Percentiles rank a stretch among this genome's conserved stretches.
Evolutionary conservation across 2,329 filamentous ascomycete species (phyloP).

Genomic region (Elsinoe necatrix): DNA sequence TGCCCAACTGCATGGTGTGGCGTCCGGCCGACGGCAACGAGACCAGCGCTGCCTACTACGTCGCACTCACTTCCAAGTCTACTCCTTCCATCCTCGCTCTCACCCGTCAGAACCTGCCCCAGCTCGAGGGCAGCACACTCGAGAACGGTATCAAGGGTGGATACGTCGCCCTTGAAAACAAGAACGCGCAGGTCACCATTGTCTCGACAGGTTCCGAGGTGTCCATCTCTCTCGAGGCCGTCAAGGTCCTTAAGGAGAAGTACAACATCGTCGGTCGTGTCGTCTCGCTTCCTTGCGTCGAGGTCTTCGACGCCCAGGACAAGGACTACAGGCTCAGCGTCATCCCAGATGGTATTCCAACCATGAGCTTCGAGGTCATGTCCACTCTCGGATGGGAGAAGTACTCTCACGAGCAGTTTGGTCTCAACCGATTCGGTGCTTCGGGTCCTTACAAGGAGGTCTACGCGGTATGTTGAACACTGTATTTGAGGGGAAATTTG

Average conservation of each 20-base stretch:
- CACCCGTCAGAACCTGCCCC: conserved; percentile 95
- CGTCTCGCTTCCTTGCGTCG: conserved; percentile 92
- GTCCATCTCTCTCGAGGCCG: conserved; percentile 82
- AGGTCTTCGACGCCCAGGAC: conserved; percentile 87
- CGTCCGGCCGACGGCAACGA: conserved; percentile 97
- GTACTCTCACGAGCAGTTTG: conserved; percentile 99
- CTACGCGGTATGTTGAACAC: conserved; percentile 57
- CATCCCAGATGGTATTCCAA: conserved; percentile 86
- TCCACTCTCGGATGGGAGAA: conserved; percentile 97
- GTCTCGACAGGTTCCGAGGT: conserved; percentile 96
- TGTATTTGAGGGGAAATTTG: background rate
- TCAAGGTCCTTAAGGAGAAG: conserved; percentile 83
- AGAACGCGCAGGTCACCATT: conserved; percentile 78
- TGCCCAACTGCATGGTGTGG: conserved; percentile 99
- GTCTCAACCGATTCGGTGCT: conserved; percentile 97
- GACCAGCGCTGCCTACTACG: conserved; percentile 95
- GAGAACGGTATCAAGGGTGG: conserved; percentile 89
- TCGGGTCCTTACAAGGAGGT: conserved; percentile 96
- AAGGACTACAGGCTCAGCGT: conserved; percentile 94
- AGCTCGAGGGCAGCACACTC: conserved; percentile 89
- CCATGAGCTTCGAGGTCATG: conserved; percentile 93
- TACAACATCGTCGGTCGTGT: conserved; percentile 81
- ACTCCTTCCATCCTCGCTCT: conserved; percentile 91
- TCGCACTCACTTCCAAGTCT: conserved; percentile 78
- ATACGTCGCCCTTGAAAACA: conserved; percentile 78